Evolutionary conservation across 305 asterid genomes (phyloP), one percentile per base, ranked within the genome.

Genomic region (Coffea humblotiana): DNA sequence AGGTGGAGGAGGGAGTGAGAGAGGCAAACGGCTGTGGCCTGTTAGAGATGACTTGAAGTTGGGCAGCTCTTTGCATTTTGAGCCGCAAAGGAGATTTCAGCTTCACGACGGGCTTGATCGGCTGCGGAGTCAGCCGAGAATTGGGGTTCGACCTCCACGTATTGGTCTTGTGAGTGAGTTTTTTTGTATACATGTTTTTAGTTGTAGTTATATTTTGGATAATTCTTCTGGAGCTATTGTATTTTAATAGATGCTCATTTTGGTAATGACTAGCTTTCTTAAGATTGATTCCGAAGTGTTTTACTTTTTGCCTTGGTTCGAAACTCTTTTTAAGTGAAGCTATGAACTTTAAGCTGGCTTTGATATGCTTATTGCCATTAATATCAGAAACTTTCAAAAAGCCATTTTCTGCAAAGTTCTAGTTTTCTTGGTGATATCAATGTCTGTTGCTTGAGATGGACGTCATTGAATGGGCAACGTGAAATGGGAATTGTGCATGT

Each of bases 81-180:
- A 87, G 66, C 93, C 91, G 21, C 81, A 80, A n/a, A 71, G 75
- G 77, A 84, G 85, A 82, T 80, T 89, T 32, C 81, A 87, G 79
- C 78, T 82, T 74, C 87, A 83, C 12, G 87, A 87, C 75, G 88
- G 94, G 63, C 88, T 91, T 19, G 94, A 92, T 84, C 86, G 84
- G 84, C 87, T 91, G 56, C 82, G 94, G 84, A 88, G 80, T 71
- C 94, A 89, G 87, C 91, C 91, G 40, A 86, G 97, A 85, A 83
- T 92, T 8, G 97, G 97, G 54, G 85, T 92, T 83, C 91, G 98
- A 61, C 94, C 88, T 77, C 98, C 98, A 21, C 88, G 93, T 80
- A 89, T 95, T 75, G 92, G 92, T 70, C 84, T 95, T 78, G 99
- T 94, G 86, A 89, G 97, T 87, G 82, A 58, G 61, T 9, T 9